These are phyloP conservation scores for Rostrohypoxylon terebratum DNA, from an alignment of 495 filamentous ascomycete species.

Conservation along the genomic window DNA sequence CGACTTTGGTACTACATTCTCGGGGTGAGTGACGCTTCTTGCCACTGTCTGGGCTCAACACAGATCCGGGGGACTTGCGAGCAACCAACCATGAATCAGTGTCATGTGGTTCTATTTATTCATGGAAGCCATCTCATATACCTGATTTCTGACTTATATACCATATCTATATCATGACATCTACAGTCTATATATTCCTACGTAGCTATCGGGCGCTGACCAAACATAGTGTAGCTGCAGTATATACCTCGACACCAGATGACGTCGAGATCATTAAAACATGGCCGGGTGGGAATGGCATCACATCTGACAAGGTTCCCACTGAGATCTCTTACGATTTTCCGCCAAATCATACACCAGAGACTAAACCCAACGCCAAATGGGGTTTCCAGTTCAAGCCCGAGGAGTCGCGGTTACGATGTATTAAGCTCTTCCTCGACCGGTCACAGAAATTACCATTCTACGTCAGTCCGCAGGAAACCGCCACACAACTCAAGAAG, in stretches of 20 bases:
- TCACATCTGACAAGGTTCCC: constrained; percentile 76
- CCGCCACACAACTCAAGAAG: constrained; percentile 75
- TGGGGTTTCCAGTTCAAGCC: constrained; percentile 85
- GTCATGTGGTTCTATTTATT: background rate
- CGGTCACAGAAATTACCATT: constrained; percentile 80
- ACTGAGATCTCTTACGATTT: constrained; percentile 70
- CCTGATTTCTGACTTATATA: background rate
- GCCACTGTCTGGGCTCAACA: background rate
- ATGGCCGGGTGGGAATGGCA: constrained; percentile 81
- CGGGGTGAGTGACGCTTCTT: constrained; percentile 62
- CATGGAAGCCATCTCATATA: background rate
- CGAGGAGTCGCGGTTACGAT: constrained; percentile 77
- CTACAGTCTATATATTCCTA: background rate
- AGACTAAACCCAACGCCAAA: constrained; percentile 60
- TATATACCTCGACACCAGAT: constrained; percentile 79
- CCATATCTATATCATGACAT: background rate
- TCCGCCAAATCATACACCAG: constrained; percentile 52
- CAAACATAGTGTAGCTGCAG: constrained; percentile 72
- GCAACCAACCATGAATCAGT: background rate
- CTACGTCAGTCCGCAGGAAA: constrained; percentile 80
- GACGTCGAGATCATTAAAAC: constrained; percentile 85
- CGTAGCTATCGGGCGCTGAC: constrained; percentile 14
- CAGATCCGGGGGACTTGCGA: background rate
- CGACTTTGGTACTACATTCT: constrained; percentile 79
- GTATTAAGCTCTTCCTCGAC: constrained; percentile 84